Evolutionary conservation across 2,329 filamentous ascomycete genomes (phyloP).

Genomic region (Cordyceps pruinosa): DNA sequence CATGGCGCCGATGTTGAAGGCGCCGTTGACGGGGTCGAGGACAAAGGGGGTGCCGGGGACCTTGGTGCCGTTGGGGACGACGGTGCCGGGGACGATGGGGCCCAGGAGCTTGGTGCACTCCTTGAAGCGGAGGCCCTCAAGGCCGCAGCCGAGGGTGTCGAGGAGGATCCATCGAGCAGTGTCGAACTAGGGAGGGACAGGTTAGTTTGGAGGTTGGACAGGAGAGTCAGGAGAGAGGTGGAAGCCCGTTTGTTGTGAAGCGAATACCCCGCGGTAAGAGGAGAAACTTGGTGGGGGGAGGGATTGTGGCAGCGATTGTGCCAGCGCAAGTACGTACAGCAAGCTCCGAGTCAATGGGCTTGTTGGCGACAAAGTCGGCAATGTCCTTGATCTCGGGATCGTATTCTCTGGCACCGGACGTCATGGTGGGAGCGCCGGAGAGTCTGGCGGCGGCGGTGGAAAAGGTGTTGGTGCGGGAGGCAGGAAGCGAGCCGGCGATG

Average conservation of each 20-base stretch:
- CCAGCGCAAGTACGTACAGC: slow-evolving; percentile 58
- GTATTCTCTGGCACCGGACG: slow-evolving; percentile 55
- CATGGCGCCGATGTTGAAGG: slow-evolving; percentile 98
- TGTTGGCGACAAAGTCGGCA: slow-evolving; percentile 89
- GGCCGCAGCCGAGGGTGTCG: slow-evolving; percentile 92
- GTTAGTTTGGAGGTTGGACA: not conserved
- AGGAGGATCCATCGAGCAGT: slow-evolving; percentile 95
- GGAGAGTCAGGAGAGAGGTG: not conserved
- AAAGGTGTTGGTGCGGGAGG: slow-evolving; percentile 36
- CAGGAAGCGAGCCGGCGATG: slow-evolving; percentile 27
- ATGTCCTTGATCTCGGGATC: slow-evolving; percentile 94
- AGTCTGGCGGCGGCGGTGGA: slow-evolving; percentile 42
- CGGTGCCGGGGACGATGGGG: slow-evolving; percentile 81
- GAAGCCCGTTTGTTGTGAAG: not conserved
- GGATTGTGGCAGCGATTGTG: not conserved
- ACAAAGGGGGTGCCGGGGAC: slow-evolving; percentile 90
- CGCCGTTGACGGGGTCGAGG: slow-evolving; percentile 89
- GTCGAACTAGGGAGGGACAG: slow-evolving; percentile 63
- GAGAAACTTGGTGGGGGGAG: slow-evolving; percentile 11
- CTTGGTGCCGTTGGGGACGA: slow-evolving; percentile 84
- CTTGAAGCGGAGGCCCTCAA: slow-evolving; percentile 91
- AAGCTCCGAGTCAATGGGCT: slow-evolving; percentile 82
- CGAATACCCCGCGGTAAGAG: not conserved
- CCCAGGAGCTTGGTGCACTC: slow-evolving; percentile 94
- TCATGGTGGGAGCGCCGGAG: slow-evolving; percentile 44